A percentile compares a stretch with the other conserved stretches of the same genome.
These are phyloP conservation scores for Fraxinus latifolia DNA, from an alignment of 305 asterid genomes.

Conservation along the genomic window DNA sequence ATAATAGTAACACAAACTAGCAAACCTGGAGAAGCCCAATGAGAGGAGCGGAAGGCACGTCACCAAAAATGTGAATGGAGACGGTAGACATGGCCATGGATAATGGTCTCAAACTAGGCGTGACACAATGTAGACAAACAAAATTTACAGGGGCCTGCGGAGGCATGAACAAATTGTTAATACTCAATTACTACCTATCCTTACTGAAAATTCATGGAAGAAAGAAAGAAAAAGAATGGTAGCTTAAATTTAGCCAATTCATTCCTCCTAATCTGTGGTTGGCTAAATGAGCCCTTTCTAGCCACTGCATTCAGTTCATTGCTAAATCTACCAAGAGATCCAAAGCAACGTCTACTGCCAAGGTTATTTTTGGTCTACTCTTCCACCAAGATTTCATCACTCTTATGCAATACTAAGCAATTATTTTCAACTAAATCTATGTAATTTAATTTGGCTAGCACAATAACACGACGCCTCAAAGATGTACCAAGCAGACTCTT, in stretches of 20 bases:
- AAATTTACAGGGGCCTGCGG: conserved; percentile 91
- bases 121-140: conserved; percentile 80
- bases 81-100: conserved; percentile 95
- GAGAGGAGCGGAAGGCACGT: conserved; percentile 92
- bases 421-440: background rate
- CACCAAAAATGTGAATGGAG: conserved; percentile 84
- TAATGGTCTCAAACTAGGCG: conserved; percentile 83
- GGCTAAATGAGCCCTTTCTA: background rate
- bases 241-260: background rate
- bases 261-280: background rate
- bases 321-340: background rate
- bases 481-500: background rate
- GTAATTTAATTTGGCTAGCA: background rate
- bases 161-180: background rate
- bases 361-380: background rate
- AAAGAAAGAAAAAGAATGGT: background rate
- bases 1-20: conserved; percentile 36
- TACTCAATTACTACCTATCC: background rate
- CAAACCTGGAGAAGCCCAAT: conserved; percentile 91
- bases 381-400: background rate
- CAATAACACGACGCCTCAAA: background rate
- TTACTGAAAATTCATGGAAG: background rate
- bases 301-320: background rate
- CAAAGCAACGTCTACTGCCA: background rate
- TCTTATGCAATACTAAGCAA: background rate